Evolutionary conservation across 352 stramenopile species (phyloP), one percentile per base, ranked within the genome.

Genomic region (Stramenopiles sp.): DNA sequence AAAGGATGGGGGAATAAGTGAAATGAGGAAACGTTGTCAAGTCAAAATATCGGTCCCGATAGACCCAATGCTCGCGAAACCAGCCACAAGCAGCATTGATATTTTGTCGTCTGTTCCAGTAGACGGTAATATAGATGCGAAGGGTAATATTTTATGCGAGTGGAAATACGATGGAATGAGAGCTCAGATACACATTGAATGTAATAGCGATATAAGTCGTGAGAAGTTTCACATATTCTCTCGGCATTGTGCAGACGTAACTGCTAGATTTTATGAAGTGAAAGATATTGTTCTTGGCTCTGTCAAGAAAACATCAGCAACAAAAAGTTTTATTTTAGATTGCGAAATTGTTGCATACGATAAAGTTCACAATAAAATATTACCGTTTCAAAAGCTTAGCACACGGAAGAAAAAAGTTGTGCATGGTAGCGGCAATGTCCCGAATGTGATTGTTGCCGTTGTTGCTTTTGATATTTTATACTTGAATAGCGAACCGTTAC

Each of bases 151-250:
- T 85, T 99, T 95, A 0, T 99, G 94, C 84, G 96, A 99, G 86
- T 99, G 97, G 91, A 99, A 99, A 87, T 99, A 99, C 86, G 96
- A 99, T 84, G 97, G 96, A 39, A 96, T 99, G 86, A 89, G 96
- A 75, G 95, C 95, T 0, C 96, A 99, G 85, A 83, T 94, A 14
- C 87, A 91, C 81, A 83, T 88, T n/a, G n/a, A n/a, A n/a, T n/a
- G n/a, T n/a, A n/a, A n/a, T n/a, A n/a, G n/a, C n/a, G n/a, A n/a
- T n/a, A n/a, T n/a, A n/a, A n/a, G n/a, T n/a, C n/a, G n/a, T n/a
- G n/a, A n/a, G n/a, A n/a, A n/a, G n/a, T n/a, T n/a, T n/a, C n/a
- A n/a, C n/a, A n/a, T n/a, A n/a, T n/a, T n/a, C n/a, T n/a, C n/a
- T n/a, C n/a, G n/a, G n/a, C n/a, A n/a, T n/a, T n/a, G n/a, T n/a